Base-by-base conservation (phyloP, 2,329 filamentous ascomycete genomes). In the Nothomitra cinnamomea region DNA sequence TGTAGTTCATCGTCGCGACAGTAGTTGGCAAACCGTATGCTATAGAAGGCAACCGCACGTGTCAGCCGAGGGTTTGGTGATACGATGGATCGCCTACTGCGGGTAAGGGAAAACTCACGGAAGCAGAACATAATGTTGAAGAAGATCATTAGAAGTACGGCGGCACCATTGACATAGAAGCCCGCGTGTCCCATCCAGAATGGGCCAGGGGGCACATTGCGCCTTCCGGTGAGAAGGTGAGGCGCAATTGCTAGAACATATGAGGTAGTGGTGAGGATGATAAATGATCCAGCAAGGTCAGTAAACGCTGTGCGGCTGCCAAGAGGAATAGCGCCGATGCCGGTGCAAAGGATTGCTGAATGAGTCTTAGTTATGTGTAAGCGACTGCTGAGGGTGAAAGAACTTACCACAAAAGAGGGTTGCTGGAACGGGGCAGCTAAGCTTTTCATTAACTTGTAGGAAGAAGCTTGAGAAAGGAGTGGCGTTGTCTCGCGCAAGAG, bases 361-460 rank as follows among this genome's bases (percentile, higher is more conserved):
- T 4, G 19, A n/a, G 38, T 21, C 3, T 43, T 6, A 43, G 41
- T 21, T 21, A 43, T 43, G n/a, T 1, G 71, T 74, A 22, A 75
- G 59, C 47, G 80, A 60, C 60, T 80, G 68, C 6, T 70, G 70
- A 51, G 70, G 63, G 56, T 73, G 79, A 21, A 75, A 74, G 53
- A 69, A 62, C 47, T 52, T 58, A 64, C 17, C 55, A 77, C 70
- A 47, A 15, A 47, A 24, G n/a, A 81, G 56, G 0, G 77, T 79
- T 1, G 79, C 70, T 54, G 75, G 73, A 55, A 82, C 67, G 0
- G 79, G 79, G 60, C 78, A 80, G 53, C 77, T 76, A 54, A 78
- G 71, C 1, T 58, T 65, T 56, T 70, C 67, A 61, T 75, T 72
- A 58, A 82, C 77, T 17, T 61, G 64, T n/a, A 71, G 67, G 55